Percentiles rank a stretch among this genome's conserved stretches.
Conservation (phyloP, 176 grass and related monocot species). For the Aegilops sharonensis region DNA sequence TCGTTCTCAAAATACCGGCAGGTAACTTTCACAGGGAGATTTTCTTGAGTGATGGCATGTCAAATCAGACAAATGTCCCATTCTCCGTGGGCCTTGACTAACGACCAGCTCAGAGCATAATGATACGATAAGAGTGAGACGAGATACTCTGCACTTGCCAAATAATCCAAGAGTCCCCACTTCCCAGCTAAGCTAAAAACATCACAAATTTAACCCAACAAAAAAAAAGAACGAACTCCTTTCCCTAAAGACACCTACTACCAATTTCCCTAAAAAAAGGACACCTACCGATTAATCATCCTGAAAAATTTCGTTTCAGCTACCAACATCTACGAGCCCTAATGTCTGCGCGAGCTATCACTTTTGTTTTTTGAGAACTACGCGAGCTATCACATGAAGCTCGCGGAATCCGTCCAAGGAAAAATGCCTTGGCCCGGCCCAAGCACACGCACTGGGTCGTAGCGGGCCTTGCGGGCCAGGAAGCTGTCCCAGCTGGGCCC, state of each 20-base stretch:
- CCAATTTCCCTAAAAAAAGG: neutral
- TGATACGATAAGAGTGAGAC: neutral
- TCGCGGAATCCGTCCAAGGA: neutral
- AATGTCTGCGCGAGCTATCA: neutral
- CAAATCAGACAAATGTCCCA: neutral
- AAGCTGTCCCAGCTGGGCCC: constrained; percentile 55
- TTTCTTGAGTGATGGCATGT: neutral
- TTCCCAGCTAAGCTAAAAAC: neutral
- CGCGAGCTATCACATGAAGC: neutral
- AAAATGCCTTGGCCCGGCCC: constrained; percentile 84
- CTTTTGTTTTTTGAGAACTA: too few species aligned
- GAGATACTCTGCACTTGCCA: neutral
- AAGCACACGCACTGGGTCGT: constrained; percentile 52
- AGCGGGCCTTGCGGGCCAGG: constrained; percentile 50
- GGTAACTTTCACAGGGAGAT: neutral
- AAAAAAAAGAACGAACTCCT: neutral
- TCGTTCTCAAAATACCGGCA: neutral
- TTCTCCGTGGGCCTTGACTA: neutral
- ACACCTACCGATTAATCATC: neutral
- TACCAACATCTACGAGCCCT: constrained; percentile 27
- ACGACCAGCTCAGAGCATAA: neutral
- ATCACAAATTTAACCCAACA: neutral
- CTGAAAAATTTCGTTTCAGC: constrained; percentile 2
- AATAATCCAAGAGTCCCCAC: neutral
- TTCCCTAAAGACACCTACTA: neutral